These are phyloP conservation scores for Aureobasidium lini DNA, from an alignment of 2,329 filamentous ascomycete species.

Conservation along the genomic window DNA sequence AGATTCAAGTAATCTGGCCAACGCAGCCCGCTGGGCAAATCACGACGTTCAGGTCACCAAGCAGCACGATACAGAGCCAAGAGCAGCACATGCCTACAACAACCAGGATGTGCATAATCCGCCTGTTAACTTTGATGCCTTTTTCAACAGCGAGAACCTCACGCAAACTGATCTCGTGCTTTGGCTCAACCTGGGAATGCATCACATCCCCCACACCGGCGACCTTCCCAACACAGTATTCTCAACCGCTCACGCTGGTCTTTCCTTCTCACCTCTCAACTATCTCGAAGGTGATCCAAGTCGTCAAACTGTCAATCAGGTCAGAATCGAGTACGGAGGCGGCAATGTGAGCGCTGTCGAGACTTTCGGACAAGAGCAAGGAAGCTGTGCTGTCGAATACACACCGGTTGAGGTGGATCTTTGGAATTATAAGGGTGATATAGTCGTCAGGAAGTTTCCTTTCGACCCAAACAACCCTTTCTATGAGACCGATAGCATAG, in stretches of 20 bases:
- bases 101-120: slow-evolving; percentile 33
- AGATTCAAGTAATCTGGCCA: slow-evolving; percentile 20
- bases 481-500: slow-evolving; percentile 15
- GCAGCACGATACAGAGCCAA: slow-evolving; percentile 41
- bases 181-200: slow-evolving; percentile 51
- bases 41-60: slow-evolving; percentile 35
- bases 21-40: slow-evolving; percentile 30
- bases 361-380: slow-evolving; percentile 28
- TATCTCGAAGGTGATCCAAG: slow-evolving; percentile 37
- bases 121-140: slow-evolving; percentile 37
- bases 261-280: slow-evolving; percentile 40
- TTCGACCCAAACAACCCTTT: slow-evolving; percentile 31
- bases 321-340: slow-evolving; percentile 32
- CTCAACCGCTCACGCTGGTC: slow-evolving; percentile 39
- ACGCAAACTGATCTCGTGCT: slow-evolving; percentile 42
- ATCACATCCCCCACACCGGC: slow-evolving; percentile 49
- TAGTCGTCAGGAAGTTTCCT: slow-evolving; percentile 32
- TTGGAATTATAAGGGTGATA: slow-evolving; percentile 27
- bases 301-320: slow-evolving; percentile 34
- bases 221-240: slow-evolving; percentile 49
- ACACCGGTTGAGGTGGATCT: slow-evolving; percentile 22
- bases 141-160: slow-evolving; percentile 38
- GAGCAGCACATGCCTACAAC: slow-evolving; percentile 30
- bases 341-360: slow-evolving; percentile 25
- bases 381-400: slow-evolving; percentile 25